Base-by-base conservation (phyloP, 208 protist genomes). In the Acanthamoeba sp. region DNA sequence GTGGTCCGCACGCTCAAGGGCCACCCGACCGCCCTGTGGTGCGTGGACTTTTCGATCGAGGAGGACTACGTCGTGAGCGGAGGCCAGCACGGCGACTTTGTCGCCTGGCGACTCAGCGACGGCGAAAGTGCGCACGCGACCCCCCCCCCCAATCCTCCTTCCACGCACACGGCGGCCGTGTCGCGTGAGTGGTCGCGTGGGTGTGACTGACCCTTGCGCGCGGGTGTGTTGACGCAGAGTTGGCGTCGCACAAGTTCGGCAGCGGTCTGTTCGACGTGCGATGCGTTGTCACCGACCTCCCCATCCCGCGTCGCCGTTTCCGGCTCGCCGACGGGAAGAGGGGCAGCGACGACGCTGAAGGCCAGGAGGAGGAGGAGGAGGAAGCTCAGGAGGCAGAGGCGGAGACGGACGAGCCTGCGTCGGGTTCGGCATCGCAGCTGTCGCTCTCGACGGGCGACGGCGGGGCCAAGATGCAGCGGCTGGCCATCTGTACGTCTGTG, bases 11-110 rank as follows among this genome's bases (percentile, higher is more conserved):
- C 80, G 0, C 80, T 89, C 32, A 29, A 34, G 55, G 80, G 80
- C n/a, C 80, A 89, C 16, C 45, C 80, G 29, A 55, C 45, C 20
- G 45, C 80, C 5, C 80, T 89, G 22, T 89, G 80, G 80, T 89
- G 80, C 55, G 80, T 89, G 5, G 80, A 89, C 55, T 89, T 89
- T 45, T 89, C 80, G 45, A 55, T 89, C 80, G 80, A 89, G 34
- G 80, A 59, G 29, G 80, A 89, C 55, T 55, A 66, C 18, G 80
- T 89, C 24, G 80, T 89, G 55, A 89, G 80, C 55, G 80, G 80
- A 12, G 80, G 80, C 55, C 50, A 89, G 80, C 64, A 89, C 45
- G 80, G 80, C 24, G 16, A 64, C 24, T 89, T 89, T n/a, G 32
- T 89, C 14, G 38, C 80, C 16, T 89, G 80, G 80, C 27, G 45